Conservation (phyloP, 805 yeast species). For the Nakazawaea pomicola region DNA sequence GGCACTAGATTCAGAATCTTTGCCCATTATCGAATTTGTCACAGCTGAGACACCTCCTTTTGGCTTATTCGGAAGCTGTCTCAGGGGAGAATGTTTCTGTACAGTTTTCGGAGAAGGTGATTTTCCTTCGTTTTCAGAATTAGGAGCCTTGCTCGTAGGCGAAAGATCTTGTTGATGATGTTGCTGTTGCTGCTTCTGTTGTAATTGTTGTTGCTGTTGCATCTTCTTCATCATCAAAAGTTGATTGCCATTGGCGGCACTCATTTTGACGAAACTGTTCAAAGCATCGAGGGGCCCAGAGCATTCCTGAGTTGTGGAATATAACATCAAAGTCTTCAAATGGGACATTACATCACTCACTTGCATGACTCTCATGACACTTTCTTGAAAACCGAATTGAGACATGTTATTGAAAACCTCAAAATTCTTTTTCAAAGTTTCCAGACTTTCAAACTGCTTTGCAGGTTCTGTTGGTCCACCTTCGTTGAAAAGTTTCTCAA, state of each 20-base stretch:
- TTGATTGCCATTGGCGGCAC: slow-evolving; percentile 16
- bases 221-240: slow-evolving; percentile 22
- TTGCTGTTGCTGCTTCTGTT: no score
- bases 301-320: slow-evolving; percentile 15
- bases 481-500: slow-evolving; percentile 36
- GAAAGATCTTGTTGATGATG: slow-evolving; percentile 19
- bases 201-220: slow-evolving; percentile 18
- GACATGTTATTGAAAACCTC: slow-evolving; percentile 44
- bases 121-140: slow-evolving; percentile 8
- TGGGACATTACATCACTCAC: slow-evolving; percentile 76
- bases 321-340: slow-evolving; percentile 54
- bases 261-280: slow-evolving; percentile 25
- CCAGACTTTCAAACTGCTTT: slow-evolving; percentile 11
- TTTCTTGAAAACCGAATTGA: slow-evolving; percentile 58
- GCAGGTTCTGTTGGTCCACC: slow-evolving; percentile 18
- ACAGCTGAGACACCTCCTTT: slow-evolving; percentile 1
- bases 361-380: slow-evolving; percentile 66
- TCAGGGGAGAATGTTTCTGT: background rate
- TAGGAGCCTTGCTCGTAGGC: slow-evolving; percentile 8
- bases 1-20: background rate
- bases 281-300: slow-evolving; percentile 48
- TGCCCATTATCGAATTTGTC: no score
- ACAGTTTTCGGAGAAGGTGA: slow-evolving; percentile 2
- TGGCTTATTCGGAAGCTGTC: background rate
- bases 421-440: slow-evolving; percentile 22